A percentile compares a stretch with the other conserved stretches of the same genome.
Evolutionary conservation across 2,329 filamentous ascomycete genomes (phyloP).

Genomic region (Pseudohalonectria lignicola): DNA sequence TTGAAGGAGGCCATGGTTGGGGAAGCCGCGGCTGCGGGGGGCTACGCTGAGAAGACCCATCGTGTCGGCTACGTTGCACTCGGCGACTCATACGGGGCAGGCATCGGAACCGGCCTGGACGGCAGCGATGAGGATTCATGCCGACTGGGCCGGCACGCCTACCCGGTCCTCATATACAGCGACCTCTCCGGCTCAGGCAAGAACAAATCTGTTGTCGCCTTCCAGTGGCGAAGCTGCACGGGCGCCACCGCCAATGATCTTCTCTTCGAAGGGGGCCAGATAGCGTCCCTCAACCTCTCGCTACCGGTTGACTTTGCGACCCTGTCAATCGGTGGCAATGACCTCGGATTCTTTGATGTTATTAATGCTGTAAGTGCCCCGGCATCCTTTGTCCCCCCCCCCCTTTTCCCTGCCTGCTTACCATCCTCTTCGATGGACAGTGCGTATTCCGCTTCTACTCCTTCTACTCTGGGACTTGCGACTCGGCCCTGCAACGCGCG

Average conservation of each 20-base stretch:
- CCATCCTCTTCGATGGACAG: neutral
- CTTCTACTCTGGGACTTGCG: constrained; percentile 34
- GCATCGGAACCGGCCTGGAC: constrained; percentile 32
- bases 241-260: constrained; percentile 30
- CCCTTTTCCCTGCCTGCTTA: neutral
- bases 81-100: constrained; percentile 33
- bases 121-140: constrained; percentile 26
- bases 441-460: constrained; percentile 38
- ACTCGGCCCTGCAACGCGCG: constrained; percentile 23
- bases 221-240: constrained; percentile 36
- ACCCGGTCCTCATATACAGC: constrained; percentile 25
- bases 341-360: constrained; percentile 36
- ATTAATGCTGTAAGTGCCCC: constrained; percentile 24
- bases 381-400: neutral
- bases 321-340: constrained; percentile 36
- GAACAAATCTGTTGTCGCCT: constrained; percentile 14
- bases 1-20: no score
- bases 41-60: no score
- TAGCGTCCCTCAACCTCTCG: constrained; percentile 26
- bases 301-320: constrained; percentile 28
- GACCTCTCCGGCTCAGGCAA: constrained; percentile 18
- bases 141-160: constrained; percentile 28
- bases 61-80: constrained; percentile 28
- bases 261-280: constrained; percentile 25
- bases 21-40: no score